Conservation (phyloP, 2,329 filamentous ascomycete species). For the Colletotrichum higginsianum region DNA sequence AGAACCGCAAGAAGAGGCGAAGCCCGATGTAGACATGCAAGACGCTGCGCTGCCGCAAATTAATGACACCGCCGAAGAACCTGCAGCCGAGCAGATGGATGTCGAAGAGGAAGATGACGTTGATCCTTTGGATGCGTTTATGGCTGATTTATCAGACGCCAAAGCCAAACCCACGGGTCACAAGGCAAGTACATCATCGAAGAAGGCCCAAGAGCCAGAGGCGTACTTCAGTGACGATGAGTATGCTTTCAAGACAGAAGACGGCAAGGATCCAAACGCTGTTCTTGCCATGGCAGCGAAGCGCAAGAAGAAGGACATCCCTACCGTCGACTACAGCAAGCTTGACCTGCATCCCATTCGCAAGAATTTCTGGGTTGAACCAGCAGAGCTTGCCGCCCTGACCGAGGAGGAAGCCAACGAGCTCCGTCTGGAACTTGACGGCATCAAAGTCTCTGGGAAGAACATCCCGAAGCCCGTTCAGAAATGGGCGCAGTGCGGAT, state of each 20-base stretch:
- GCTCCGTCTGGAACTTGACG: constrained; percentile 89
- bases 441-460: constrained; percentile 92
- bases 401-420: constrained; percentile 87
- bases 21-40: constrained; percentile 44
- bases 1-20: constrained; percentile 65
- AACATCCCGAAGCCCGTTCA: constrained; percentile 93
- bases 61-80: constrained; percentile 47
- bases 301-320: constrained; percentile 97
- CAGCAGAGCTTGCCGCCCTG: constrained; percentile 85
- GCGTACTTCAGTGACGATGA: constrained; percentile 93
- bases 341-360: constrained; percentile 87
- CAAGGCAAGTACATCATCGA: constrained; percentile 54
- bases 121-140: constrained; percentile 97
- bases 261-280: constrained; percentile 62
- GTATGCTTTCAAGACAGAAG: constrained; percentile 66
- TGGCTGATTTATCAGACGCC: constrained; percentile 76
- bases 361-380: constrained; percentile 96
- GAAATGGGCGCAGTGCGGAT: constrained; percentile 96
- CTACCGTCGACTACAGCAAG: constrained; percentile 87
- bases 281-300: constrained; percentile 70
- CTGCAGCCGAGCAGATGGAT: constrained; percentile 65
- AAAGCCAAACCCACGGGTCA: constrained; percentile 48
- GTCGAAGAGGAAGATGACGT: constrained; percentile 73
- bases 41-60: constrained; percentile 41
- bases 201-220: constrained; percentile 78